A percentile compares a stretch with the other conserved stretches of the same genome.
phyloP scores from a whole-genome alignment of 148 eudicot species.

The Vaccinium macrocarpon region DNA sequence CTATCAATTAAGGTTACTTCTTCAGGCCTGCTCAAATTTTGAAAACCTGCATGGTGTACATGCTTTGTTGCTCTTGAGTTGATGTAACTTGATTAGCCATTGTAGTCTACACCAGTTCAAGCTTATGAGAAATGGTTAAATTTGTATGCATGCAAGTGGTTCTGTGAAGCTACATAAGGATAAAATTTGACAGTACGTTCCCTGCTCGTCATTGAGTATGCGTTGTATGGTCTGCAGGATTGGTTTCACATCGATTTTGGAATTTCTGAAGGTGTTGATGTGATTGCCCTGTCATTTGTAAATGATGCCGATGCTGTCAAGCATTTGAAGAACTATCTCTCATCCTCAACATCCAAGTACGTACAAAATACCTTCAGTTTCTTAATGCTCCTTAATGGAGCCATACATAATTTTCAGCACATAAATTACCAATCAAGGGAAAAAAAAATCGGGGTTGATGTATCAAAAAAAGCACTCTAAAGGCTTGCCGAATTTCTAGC shows the following conservation, averaged over 20 bases:
- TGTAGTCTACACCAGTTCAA: background rate
- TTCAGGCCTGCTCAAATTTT: background rate
- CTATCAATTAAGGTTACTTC: constrained; percentile 57
- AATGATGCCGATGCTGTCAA: constrained; percentile 41
- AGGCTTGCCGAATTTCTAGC: background rate
- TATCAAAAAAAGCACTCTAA: background rate
- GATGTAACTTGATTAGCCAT: background rate
- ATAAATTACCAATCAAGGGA: background rate
- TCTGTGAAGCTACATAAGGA: background rate
- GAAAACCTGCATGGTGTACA: background rate
- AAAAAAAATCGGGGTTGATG: background rate
- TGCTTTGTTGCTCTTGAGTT: background rate
- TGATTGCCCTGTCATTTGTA: constrained; percentile 51
- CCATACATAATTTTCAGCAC: background rate
- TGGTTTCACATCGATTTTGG: constrained; percentile 52
- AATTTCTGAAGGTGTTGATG: constrained; percentile 46
- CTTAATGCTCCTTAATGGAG: background rate
- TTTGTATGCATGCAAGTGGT: background rate
- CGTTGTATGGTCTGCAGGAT: constrained; percentile 35
- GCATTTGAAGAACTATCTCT: constrained; percentile 40
- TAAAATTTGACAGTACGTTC: background rate
- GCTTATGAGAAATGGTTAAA: background rate
- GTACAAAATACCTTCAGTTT: background rate
- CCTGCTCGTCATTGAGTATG: background rate
- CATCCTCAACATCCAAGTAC: constrained; percentile 37